Percentiles rank a stretch among this genome's conserved stretches.
phyloP scores from a whole-genome alignment of 371 early-diverging fungal species.

The Furculomyces boomerangus region DNA sequence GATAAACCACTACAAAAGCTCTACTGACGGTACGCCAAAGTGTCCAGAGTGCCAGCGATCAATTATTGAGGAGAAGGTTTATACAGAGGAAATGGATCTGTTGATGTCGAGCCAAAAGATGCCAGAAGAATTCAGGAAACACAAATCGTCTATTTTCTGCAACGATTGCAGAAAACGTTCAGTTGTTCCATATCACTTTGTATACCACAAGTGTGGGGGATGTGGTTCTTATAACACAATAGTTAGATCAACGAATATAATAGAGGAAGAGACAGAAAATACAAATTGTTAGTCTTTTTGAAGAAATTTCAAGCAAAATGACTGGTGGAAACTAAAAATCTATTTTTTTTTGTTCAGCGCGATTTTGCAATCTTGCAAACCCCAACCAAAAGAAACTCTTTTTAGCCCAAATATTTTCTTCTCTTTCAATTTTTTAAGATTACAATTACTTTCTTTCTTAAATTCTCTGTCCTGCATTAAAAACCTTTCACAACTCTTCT shows the following conservation, averaged over 20 bases:
- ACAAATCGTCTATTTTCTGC: conserved; percentile 60
- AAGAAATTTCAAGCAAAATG: no score
- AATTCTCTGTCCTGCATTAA: no score
- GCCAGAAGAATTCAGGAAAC: conserved; percentile 74
- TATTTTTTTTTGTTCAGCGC: no score
- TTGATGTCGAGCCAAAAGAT: conserved; percentile 66
- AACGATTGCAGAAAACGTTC: conserved; percentile 87
- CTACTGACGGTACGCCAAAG: conserved; percentile 35
- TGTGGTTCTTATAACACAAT: conserved; percentile 82
- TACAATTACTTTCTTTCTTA: no score
- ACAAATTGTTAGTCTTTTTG: neutral
- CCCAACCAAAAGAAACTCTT: no score
- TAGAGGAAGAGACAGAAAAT: neutral
- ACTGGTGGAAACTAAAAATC: no score
- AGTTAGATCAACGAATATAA: conserved; percentile 6
- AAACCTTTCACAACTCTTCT: no score
- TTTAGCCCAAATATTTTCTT: no score
- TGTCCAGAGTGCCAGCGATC: conserved; percentile 95
- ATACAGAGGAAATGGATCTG: conserved; percentile 68
- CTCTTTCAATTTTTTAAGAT: no score
- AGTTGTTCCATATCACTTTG: conserved; percentile 69
- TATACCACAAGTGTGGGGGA: conserved; percentile 82
- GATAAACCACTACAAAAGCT: conserved; percentile 40
- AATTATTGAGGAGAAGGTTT: conserved; percentile 63
- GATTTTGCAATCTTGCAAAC: no score